phyloP scores from a whole-genome alignment of 2,329 filamentous ascomycete species.

The Xylaria multiplex region DNA sequence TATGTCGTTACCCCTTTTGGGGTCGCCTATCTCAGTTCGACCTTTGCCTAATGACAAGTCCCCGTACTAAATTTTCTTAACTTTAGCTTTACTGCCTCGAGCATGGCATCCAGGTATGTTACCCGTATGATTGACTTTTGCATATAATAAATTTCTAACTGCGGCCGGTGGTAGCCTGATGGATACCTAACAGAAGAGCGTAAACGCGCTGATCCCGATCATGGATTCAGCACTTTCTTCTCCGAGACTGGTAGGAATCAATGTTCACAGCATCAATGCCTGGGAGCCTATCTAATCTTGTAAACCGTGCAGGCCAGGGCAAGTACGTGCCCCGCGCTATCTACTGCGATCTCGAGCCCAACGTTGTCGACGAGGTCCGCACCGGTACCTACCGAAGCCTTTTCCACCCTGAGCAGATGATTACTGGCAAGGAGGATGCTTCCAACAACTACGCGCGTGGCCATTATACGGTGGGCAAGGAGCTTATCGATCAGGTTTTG shows the following conservation, averaged over 20 bases:
- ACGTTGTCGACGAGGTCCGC: slow-evolving; percentile 98
- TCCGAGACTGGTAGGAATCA: slow-evolving; percentile 87
- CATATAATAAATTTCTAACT: slow-evolving; percentile 43
- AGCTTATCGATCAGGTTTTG: slow-evolving; percentile 96
- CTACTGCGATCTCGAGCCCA: slow-evolving; percentile 99
- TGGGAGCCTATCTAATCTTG: slow-evolving; percentile 29
- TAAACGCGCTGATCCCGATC: slow-evolving; percentile 90
- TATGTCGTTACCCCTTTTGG: slow-evolving; percentile 14
- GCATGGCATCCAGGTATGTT: slow-evolving; percentile 95
- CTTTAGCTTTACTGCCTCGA: slow-evolving; percentile 98
- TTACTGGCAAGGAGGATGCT: slow-evolving; percentile 99
- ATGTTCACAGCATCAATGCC: slow-evolving; percentile 28
- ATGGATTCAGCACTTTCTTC: slow-evolving; percentile 99
- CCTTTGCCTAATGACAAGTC: slow-evolving; percentile 43
- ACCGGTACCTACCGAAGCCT: slow-evolving; percentile 95
- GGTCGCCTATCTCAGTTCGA: slow-evolving; percentile 30
- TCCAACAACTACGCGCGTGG: slow-evolving; percentile 99
- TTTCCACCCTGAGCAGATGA: slow-evolving; percentile 99
- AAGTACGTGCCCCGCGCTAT: slow-evolving; percentile 99
- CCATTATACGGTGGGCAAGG: slow-evolving; percentile 99
- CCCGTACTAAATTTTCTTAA: slow-evolving; percentile 39
- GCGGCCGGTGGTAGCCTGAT: slow-evolving; percentile 75
- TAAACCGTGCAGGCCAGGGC: slow-evolving; percentile 76
- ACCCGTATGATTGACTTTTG: slow-evolving; percentile 26
- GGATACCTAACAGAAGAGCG: slow-evolving; percentile 98